A percentile compares a stretch with the other conserved stretches of the same genome.
Conservation (phyloP, 108 stramenopile genomes). For the Skeletonema grethae region DNA sequence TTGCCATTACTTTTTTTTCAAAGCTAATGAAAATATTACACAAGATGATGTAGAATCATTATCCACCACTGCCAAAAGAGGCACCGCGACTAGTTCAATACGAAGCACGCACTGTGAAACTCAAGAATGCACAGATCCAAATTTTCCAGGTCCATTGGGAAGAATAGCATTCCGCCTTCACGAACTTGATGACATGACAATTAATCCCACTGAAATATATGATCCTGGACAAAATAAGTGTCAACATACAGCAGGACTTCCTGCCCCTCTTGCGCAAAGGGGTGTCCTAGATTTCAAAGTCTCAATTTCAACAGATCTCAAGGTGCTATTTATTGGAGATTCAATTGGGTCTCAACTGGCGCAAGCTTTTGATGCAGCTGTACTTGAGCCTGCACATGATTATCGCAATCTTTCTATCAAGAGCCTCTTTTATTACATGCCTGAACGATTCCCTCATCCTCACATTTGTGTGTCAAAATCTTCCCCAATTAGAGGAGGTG, state of each 20-base stretch:
- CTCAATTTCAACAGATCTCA: slow-evolving; percentile 21
- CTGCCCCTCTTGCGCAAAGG: background rate
- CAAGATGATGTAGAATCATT: too few species aligned
- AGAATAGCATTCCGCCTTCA: slow-evolving; percentile 7
- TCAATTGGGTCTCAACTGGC: slow-evolving; percentile 26
- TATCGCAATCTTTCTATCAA: slow-evolving; percentile 15
- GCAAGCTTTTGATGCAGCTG: slow-evolving; percentile 24
- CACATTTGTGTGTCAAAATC: too few species aligned
- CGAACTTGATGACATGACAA: background rate
- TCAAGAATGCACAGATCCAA: too few species aligned
- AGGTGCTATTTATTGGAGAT: slow-evolving; percentile 23
- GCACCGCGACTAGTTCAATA: too few species aligned
- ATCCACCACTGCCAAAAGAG: too few species aligned
- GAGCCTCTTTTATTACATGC: background rate
- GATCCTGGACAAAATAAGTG: too few species aligned
- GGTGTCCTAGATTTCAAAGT: slow-evolving; percentile 20
- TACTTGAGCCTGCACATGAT: slow-evolving; percentile 2
- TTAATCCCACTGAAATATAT: slow-evolving; percentile 1
- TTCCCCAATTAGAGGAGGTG: too few species aligned
- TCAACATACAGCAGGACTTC: background rate
- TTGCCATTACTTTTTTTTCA: too few species aligned
- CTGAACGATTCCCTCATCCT: too few species aligned
- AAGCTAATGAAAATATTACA: too few species aligned
- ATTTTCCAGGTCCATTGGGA: too few species aligned
- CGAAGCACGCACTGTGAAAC: too few species aligned